Evolutionary conservation across 768 basidiomycete genomes (phyloP), one percentile per base, ranked within the genome.

Genomic region (Tylopilus rubrobrunneus): DNA sequence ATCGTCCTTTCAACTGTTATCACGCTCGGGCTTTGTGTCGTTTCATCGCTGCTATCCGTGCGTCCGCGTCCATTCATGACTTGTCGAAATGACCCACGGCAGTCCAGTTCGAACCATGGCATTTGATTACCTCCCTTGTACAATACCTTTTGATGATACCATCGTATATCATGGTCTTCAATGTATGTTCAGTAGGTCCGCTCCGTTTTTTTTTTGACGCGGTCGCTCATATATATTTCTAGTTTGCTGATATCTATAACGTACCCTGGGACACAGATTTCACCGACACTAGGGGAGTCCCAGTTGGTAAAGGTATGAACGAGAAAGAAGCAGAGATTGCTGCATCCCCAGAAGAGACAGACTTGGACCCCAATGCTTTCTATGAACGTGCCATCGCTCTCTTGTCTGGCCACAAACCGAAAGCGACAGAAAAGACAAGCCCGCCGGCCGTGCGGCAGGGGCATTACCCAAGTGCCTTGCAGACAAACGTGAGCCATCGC

Each of bases 41-140:
- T 92, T 43, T 80, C 94, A 0, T 89, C 87, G 4, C 58, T 98
- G 7, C 78, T 95, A 45, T 92, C 92, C 71, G 90, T 94, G 64
- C 65, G 92, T 80, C 8, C 36, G 55, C 15, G 31, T 28, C 23
- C 0, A 27, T 27, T 10, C 11, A 1, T 28, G 17, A 10, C 10
- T 37, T n/a, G 37, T 37, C 34, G 10, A 21, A 51, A 23, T 36
- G 31, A 57, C 44, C 37, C 37, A 44, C 45, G 7, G 43, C 29
- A 14, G 11, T 46, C 45, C 65, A 95, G 85, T 85, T 97, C 62
- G 94, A 98, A 60, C 96, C 96, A 2, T 97, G 94, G 92, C 96
- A 99, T 69, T 90, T 99, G 92, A 78, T 99, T 62, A 97, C 96
- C 0, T 92, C 88, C 4, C 95, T 98, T 72, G 31, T 93, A 15